A percentile compares a stretch with the other conserved stretches of the same genome.
Conservation (phyloP, 768 basidiomycete genomes). For the Auriscalpium microsporum region DNA sequence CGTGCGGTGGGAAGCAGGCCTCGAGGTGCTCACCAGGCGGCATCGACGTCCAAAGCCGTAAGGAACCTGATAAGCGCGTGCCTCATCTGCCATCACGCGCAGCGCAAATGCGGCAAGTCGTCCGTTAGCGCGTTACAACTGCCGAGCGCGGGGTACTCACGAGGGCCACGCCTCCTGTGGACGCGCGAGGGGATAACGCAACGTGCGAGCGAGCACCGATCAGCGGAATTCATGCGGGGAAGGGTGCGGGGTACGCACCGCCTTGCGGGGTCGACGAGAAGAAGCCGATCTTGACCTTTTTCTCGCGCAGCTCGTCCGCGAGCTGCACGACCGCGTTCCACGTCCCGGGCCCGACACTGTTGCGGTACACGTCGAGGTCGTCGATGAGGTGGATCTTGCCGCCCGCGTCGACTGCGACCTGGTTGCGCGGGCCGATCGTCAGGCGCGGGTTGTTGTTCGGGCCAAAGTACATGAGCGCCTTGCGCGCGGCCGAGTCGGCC, state of each 20-base stretch:
- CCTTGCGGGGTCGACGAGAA: constrained; percentile 95
- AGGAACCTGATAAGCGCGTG: constrained; percentile 89
- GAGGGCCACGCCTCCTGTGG: constrained; percentile 82
- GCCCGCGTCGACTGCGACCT: constrained; percentile 80
- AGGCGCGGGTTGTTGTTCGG: constrained; percentile 80
- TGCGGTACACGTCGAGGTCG: constrained; percentile 69
- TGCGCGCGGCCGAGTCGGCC: constrained; percentile 80
- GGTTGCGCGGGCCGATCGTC: constrained; percentile 74
- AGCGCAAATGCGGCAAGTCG: constrained; percentile 11
- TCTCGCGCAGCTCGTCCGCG: constrained; percentile 76
- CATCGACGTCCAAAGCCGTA: constrained; percentile 71
- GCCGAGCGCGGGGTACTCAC: constrained; percentile 37
- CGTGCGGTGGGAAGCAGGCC: constrained; percentile 5
- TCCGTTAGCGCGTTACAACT: constrained; percentile 12
- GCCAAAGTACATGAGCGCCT: constrained; percentile 76
- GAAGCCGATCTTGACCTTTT: constrained; percentile 85
- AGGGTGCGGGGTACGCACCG: constrained; percentile 36
- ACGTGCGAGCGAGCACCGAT: constrained; percentile 16
- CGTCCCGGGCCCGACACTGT: constrained; percentile 61
- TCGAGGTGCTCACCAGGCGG: constrained; percentile 56
- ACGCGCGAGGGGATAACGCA: constrained; percentile 7
- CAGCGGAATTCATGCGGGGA: constrained; percentile 11
- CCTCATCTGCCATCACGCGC: constrained; percentile 55
- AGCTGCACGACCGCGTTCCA: constrained; percentile 81
- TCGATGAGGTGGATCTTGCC: constrained; percentile 84